phyloP scores from a whole-genome alignment of 495 filamentous ascomycete genomes.

The Penicillium cosmopolitanum region DNA sequence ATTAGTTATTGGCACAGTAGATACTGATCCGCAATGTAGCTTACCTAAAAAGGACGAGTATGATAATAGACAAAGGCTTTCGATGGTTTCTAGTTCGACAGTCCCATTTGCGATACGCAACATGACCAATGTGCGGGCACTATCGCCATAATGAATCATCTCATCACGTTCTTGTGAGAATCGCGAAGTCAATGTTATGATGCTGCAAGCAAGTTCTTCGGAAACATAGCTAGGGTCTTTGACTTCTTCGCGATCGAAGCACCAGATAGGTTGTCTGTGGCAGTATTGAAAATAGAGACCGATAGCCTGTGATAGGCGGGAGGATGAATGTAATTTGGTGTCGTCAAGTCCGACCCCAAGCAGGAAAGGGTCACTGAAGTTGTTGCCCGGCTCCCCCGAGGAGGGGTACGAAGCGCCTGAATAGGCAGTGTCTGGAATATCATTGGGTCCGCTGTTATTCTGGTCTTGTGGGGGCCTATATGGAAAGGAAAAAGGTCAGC shows the following conservation, averaged over 20 bases:
- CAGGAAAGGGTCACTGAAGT: conserved; percentile 31
- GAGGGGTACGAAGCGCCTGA: conserved; percentile 24
- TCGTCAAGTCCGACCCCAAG: conserved; percentile 38
- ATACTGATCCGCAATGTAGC: background rate
- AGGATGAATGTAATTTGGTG: conserved; percentile 30
- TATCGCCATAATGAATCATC: conserved; percentile 44
- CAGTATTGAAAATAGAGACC: conserved; percentile 51
- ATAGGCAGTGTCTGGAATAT: conserved; percentile 21
- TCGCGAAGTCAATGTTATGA: conserved; percentile 45
- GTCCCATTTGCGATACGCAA: conserved; percentile 51
- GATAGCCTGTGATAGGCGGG: conserved; percentile 37
- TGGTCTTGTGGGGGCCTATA: conserved; percentile 27
- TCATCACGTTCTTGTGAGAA: conserved; percentile 45
- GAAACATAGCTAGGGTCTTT: conserved; percentile 38
- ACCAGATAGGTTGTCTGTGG: conserved; percentile 53
- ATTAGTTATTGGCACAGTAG: conserved; percentile 4
- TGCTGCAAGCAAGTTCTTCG: conserved; percentile 48
- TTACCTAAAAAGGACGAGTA: conserved; percentile 49
- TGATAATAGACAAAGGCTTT: conserved; percentile 48
- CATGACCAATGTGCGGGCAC: conserved; percentile 48
- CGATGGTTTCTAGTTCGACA: conserved; percentile 48
- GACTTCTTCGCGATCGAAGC: conserved; percentile 48
- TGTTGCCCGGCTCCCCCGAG: conserved; percentile 22
- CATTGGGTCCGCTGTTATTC: conserved; percentile 19
- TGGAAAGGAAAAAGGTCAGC: background rate